Conservation (phyloP, 164 flowering plant genomes). For the Stephania yunnanensis region DNA sequence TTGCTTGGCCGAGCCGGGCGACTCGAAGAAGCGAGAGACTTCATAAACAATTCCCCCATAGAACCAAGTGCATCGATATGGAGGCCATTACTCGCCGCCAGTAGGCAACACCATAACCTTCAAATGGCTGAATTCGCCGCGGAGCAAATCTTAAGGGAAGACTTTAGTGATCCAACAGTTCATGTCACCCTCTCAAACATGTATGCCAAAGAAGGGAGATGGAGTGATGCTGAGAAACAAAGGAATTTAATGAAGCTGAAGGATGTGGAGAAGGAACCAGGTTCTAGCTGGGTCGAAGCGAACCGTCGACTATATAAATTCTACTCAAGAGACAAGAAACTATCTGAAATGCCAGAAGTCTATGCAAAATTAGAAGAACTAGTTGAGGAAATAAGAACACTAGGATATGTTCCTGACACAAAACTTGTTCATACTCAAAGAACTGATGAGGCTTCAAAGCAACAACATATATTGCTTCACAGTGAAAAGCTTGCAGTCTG, state of each 20-base stretch:
- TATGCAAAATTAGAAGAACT: slow-evolving; percentile 17
- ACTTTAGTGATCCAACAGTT: slow-evolving; percentile 21
- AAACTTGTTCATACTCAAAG: slow-evolving; percentile 9
- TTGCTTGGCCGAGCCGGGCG: slow-evolving; percentile 22
- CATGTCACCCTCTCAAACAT: slow-evolving; percentile 27
- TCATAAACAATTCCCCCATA: slow-evolving; percentile 14
- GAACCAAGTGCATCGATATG: slow-evolving; percentile 18
- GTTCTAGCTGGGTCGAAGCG: slow-evolving; percentile 30
- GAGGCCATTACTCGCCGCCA: slow-evolving; percentile 32
- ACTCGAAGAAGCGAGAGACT: slow-evolving; percentile 19
- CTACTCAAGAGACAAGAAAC: slow-evolving; percentile 20
- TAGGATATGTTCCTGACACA: slow-evolving; percentile 16
- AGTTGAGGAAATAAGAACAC: slow-evolving; percentile 19
- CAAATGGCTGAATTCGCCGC: slow-evolving; percentile 23
- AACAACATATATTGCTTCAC: slow-evolving; percentile 15
- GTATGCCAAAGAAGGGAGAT: slow-evolving; percentile 24
- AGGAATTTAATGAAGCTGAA: slow-evolving; percentile 16
- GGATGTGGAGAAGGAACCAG: slow-evolving; percentile 23
- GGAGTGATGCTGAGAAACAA: slow-evolving; percentile 21
- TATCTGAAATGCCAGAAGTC: slow-evolving; percentile 13
- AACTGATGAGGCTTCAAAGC: background rate
- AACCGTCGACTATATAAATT: slow-evolving; percentile 18
- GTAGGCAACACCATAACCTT: slow-evolving; percentile 18
- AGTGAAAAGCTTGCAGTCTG: slow-evolving; percentile 26
- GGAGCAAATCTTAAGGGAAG: slow-evolving; percentile 9